phyloP scores from a whole-genome alignment of 2,329 filamentous ascomycete genomes.

The Atkinsonella hypoxylon region DNA sequence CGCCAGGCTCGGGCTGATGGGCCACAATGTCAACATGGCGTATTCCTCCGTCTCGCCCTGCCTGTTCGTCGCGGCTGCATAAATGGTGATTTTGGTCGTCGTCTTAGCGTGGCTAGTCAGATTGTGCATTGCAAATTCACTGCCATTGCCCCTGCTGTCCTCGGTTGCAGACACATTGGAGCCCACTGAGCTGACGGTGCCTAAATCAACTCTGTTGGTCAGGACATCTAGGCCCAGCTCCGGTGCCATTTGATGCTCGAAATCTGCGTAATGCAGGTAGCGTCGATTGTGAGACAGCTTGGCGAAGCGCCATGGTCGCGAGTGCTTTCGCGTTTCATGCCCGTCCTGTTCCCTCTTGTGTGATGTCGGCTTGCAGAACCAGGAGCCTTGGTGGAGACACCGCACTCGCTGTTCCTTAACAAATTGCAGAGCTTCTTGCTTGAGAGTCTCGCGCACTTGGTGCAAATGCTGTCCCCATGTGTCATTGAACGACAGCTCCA shows the following conservation, averaged over 20 bases:
- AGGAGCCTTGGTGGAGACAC: constrained; percentile 76
- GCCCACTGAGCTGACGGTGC: constrained; percentile 80
- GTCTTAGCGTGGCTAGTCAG: constrained; percentile 26
- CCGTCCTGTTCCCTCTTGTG: constrained; percentile 21
- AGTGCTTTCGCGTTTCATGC: constrained; percentile 24
- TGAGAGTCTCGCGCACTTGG: constrained; percentile 83
- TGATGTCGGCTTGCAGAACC: constrained; percentile 55
- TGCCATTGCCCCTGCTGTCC: constrained; percentile 33
- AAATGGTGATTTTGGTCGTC: constrained; percentile 83
- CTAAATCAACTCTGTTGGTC: constrained; percentile 73
- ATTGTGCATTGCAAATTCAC: constrained; percentile 30
- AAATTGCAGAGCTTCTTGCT: constrained; percentile 85
- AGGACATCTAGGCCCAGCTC: constrained; percentile 64
- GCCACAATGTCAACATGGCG: constrained; percentile 71
- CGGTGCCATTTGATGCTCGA: constrained; percentile 49
- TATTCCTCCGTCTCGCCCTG: constrained; percentile 43
- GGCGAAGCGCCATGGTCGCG: constrained; percentile 65
- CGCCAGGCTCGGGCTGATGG: constrained; percentile 67
- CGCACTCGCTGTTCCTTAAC: constrained; percentile 94
- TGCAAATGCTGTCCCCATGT: constrained; percentile 84
- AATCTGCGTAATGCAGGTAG: constrained; percentile 83
- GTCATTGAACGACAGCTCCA: constrained; percentile 86
- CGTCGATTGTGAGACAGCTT: constrained; percentile 83
- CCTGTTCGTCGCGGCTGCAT: constrained; percentile 31
- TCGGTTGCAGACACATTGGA: constrained; percentile 71